These are phyloP conservation scores for Candida arabinofermentans DNA, from an alignment of 805 yeast species.

Conservation along the genomic window DNA sequence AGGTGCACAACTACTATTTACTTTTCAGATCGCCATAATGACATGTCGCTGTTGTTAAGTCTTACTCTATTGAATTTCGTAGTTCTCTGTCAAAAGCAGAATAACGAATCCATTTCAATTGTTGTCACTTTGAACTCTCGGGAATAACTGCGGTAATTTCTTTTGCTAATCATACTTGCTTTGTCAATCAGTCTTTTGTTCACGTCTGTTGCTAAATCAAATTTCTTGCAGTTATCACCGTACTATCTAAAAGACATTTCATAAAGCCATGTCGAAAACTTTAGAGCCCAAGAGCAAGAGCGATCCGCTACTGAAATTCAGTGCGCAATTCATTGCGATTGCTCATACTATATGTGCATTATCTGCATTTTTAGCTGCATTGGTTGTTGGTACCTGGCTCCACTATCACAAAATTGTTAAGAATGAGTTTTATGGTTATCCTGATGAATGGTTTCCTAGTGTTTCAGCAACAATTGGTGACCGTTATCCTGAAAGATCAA, in stretches of 20 bases:
- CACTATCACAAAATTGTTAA: conserved; percentile 87
- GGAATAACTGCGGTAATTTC: too few relatives aligned
- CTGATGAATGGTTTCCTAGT: conserved; percentile 98
- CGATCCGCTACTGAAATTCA: conserved; percentile 35
- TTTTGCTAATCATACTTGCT: too few relatives aligned
- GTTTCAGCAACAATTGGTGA: conserved; percentile 98
- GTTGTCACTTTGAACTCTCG: too few relatives aligned
- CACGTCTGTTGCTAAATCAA: too few relatives aligned
- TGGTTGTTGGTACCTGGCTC: conserved; percentile 65
- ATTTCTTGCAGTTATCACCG: too few relatives aligned
- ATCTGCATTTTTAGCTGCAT: conserved; percentile 72
- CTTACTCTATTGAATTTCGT: background rate
- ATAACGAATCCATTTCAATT: too few relatives aligned
- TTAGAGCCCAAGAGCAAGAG: background rate
- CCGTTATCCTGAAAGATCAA: conserved; percentile 89
- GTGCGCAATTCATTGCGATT: conserved; percentile 63
- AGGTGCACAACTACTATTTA: background rate
- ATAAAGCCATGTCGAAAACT: background rate
- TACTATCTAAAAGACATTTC: too few relatives aligned
- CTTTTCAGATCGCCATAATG: background rate
- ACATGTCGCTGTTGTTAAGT: background rate
- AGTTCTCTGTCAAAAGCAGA: too few relatives aligned
- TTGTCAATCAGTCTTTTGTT: too few relatives aligned
- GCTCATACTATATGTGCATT: conserved; percentile 72
- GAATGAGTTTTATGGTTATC: conserved; percentile 84